Evolutionary conservation across 2,329 filamentous ascomycete species (phyloP).

Genomic region (Sarocladium strictum): DNA sequence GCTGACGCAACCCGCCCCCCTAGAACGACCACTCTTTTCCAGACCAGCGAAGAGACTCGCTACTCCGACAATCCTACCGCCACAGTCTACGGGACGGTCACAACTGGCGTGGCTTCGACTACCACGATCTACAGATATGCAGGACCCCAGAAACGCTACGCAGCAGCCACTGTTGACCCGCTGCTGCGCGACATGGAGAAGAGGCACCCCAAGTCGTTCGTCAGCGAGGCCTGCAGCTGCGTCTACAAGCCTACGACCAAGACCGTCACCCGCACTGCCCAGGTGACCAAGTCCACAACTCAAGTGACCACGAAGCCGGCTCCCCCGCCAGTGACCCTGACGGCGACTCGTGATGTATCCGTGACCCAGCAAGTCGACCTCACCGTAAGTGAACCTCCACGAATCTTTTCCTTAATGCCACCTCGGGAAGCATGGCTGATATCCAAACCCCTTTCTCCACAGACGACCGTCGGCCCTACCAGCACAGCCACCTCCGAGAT

Average conservation of each 20-base stretch:
- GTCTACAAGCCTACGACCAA: background rate
- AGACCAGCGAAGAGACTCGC: background rate
- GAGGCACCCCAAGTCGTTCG: background rate
- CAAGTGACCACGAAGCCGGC: background rate
- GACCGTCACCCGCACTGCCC: background rate
- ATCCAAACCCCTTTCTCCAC: background rate
- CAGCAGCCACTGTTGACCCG: background rate
- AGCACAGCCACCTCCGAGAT: background rate
- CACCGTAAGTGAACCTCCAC: background rate
- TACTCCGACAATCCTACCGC: background rate
- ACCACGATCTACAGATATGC: background rate
- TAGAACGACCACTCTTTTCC: background rate
- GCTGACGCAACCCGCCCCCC: background rate
- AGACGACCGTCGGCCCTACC: background rate
- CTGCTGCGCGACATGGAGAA: background rate
- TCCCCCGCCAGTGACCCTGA: background rate
- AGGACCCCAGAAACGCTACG: background rate
- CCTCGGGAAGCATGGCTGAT: too few relatives aligned
- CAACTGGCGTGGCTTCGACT: background rate
- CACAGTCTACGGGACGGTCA: background rate
- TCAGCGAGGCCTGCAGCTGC: background rate
- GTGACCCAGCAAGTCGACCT: background rate
- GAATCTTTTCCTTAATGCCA: background rate
- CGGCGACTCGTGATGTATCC: background rate
- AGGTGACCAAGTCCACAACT: background rate